A percentile compares a stretch with the other conserved stretches of the same genome.
Evolutionary conservation across 1,139 yeast genomes (phyloP).

Genomic region (Magnusiomyces magnusii): DNA sequence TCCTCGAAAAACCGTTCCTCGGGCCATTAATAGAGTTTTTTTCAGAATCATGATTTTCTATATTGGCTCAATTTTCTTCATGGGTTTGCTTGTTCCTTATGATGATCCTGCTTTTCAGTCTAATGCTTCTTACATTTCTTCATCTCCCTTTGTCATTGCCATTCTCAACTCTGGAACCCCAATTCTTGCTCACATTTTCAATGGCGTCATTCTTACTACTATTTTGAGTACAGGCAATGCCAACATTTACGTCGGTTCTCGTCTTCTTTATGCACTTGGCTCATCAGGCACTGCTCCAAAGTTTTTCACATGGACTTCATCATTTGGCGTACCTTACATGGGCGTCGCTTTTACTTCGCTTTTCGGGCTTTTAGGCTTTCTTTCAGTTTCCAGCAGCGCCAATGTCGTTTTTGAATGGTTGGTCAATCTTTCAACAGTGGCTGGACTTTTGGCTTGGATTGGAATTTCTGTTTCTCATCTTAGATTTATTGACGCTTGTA

Average conservation of each 20-base stretch:
- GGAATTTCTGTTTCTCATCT: constrained; percentile 63
- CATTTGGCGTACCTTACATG: constrained; percentile 62
- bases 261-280: constrained; percentile 62
- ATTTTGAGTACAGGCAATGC: constrained; percentile 76
- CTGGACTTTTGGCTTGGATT: constrained; percentile 71
- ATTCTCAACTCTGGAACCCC: constrained; percentile 60
- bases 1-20: constrained; percentile 51
- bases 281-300: constrained; percentile 61
- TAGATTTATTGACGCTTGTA: constrained; percentile 51
- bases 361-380: constrained; percentile 62
- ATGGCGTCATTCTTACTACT: constrained; percentile 63
- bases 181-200: constrained; percentile 49
- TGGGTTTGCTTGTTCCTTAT: constrained; percentile 44
- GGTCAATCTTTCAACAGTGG: constrained; percentile 68
- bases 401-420: constrained; percentile 63
- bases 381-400: constrained; percentile 62
- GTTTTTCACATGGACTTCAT: constrained; percentile 61
- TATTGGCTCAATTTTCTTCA: constrained; percentile 40
- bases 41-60: constrained; percentile 44
- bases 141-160: constrained; percentile 71
- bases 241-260: constrained; percentile 70
- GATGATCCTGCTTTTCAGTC: constrained; percentile 39
- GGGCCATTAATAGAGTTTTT: constrained; percentile 51
- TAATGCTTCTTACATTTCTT: constrained; percentile 46
- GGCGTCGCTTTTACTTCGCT: constrained; percentile 49